Percentiles rank a stretch among this genome's conserved stretches.
Evolutionary conservation across 495 filamentous ascomycete genomes (phyloP).

Genomic region (Amniculicola lignicola): DNA sequence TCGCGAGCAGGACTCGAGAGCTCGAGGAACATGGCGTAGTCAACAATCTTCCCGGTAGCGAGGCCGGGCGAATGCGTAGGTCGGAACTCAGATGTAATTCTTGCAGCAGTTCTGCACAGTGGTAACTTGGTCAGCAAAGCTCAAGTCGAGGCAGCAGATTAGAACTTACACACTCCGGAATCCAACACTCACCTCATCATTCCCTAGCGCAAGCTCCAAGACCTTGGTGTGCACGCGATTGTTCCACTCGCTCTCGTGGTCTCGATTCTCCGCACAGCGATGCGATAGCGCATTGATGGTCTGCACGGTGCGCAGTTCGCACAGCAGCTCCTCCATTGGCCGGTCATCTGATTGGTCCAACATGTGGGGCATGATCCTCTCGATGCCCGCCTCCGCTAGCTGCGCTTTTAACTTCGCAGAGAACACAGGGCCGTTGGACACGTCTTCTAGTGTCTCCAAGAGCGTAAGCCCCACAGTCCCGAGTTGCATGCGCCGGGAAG

Average conservation of each 20-base stretch:
- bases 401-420: background rate
- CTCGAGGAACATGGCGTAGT: conserved; percentile 20
- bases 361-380: conserved; percentile 1
- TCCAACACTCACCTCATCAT: conserved; percentile 13
- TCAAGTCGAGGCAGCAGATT: conserved; percentile 13
- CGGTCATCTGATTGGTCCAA: conserved; percentile 5
- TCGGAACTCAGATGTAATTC: conserved; percentile 16
- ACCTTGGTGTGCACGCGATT: conserved; percentile 6
- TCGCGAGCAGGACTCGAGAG: conserved; percentile 15
- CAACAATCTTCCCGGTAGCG: conserved; percentile 17
- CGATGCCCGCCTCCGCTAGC: conserved; percentile 1
- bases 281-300: conserved; percentile 3
- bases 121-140: conserved; percentile 12
- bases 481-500: conserved; percentile 14
- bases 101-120: conserved; percentile 12
- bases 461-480: conserved; percentile 6
- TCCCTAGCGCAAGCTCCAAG: conserved; percentile 8
- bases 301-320: conserved; percentile 3
- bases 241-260: conserved; percentile 4
- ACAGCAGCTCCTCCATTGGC: conserved; percentile 6
- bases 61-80: conserved; percentile 16
- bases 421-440: conserved; percentile 8
- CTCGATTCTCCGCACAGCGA: conserved; percentile 2
- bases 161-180: conserved; percentile 10
- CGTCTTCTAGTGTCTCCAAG: conserved; percentile 2